phyloP scores from a whole-genome alignment of 495 filamentous ascomycete genomes.

The Penicillium goetzii region DNA sequence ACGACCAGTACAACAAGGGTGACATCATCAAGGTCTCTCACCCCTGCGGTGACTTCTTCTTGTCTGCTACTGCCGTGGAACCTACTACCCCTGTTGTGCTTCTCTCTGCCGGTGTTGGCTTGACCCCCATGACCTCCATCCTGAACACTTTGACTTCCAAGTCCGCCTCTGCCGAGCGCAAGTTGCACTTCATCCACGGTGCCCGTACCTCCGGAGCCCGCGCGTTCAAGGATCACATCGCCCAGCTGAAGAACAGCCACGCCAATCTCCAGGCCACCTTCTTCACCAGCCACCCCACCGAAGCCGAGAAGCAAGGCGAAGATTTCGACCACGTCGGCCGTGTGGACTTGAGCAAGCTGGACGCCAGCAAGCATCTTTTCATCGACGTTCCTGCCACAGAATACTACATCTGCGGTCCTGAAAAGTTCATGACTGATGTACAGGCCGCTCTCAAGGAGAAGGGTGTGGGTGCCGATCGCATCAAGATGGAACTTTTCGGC shows the following conservation, averaged over 20 bases:
- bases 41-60: constrained; percentile 72
- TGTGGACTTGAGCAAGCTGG: constrained; percentile 58
- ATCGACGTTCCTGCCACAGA: constrained; percentile 55
- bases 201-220: constrained; percentile 49
- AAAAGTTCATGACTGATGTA: constrained; percentile 65
- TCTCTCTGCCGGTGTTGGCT: constrained; percentile 70
- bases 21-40: constrained; percentile 66
- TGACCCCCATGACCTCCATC: constrained; percentile 70
- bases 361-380: constrained; percentile 54
- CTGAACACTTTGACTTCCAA: constrained; percentile 59
- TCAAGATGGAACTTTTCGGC: constrained; percentile 70
- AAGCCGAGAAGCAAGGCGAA: constrained; percentile 52
- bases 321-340: constrained; percentile 61
- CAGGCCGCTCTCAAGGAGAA: constrained; percentile 47
- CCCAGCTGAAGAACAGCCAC: constrained; percentile 43
- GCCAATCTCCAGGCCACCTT: constrained; percentile 44
- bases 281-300: constrained; percentile 43
- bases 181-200: constrained; percentile 66
- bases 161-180: constrained; percentile 36
- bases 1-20: constrained; percentile 61
- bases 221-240: constrained; percentile 53
- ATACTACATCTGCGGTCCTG: constrained; percentile 74
- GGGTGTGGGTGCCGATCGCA: constrained; percentile 58
- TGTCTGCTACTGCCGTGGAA: constrained; percentile 38
- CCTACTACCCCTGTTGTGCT: constrained; percentile 59